Percentiles rank a stretch among this genome's conserved stretches.
Conservation (phyloP, 192 early-diverging fungal genomes). For the Coemansia erecta region DNA sequence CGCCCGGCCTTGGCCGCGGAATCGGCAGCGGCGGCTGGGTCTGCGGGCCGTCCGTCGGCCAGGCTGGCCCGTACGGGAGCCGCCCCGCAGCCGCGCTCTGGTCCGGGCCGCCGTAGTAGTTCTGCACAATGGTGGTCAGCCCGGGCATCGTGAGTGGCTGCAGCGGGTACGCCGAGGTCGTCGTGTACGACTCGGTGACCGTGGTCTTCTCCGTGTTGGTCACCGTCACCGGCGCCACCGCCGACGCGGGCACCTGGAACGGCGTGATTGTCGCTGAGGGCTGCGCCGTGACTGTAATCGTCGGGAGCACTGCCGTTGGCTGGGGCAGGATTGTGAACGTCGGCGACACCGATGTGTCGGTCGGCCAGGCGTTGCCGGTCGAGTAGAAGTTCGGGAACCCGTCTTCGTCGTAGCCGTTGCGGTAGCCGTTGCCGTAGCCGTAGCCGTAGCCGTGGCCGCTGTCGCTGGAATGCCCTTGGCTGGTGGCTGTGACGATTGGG, state of each 20-base stretch:
- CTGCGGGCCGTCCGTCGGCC: background rate
- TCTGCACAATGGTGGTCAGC: background rate
- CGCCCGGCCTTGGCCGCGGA: no score
- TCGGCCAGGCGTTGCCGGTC: background rate
- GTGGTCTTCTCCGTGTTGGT: conserved; percentile 4
- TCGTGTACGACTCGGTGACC: background rate
- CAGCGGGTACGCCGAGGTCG: background rate
- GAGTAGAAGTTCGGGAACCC: conserved; percentile 4
- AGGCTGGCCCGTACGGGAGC: background rate
- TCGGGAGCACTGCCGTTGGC: background rate
- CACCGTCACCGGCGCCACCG: background rate
- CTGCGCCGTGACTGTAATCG: background rate
- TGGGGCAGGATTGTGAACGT: background rate
- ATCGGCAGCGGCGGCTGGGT: background rate
- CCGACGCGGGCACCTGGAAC: background rate
- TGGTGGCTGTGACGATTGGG: background rate
- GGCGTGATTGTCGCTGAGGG: background rate
- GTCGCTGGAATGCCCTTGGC: background rate
- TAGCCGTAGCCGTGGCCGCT: background rate
- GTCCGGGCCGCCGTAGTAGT: background rate
- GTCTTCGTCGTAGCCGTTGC: background rate
- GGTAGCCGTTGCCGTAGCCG: background rate
- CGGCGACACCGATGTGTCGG: background rate
- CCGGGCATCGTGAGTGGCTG: background rate
- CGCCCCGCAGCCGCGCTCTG: background rate